Evolutionary conservation across 495 filamentous ascomycete genomes (phyloP), one percentile per base, ranked within the genome.

Genomic region (Penicillium flavigenum): DNA sequence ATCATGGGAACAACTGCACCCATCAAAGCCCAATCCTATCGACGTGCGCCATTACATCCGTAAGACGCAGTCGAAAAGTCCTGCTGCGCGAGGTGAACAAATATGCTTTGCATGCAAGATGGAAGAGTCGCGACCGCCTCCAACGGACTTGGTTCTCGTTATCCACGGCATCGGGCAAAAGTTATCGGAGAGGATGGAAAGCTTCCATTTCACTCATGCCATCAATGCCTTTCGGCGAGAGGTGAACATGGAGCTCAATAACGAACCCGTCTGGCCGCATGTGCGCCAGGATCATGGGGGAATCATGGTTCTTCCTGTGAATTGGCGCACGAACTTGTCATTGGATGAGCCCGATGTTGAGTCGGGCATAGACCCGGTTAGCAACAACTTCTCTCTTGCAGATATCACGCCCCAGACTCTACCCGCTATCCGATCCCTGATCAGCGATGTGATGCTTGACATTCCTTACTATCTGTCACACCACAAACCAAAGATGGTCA

Each of bases 151-250:
- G 20, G 81, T 96, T 17, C 74, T 98, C 16, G 88, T 97, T 22
- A 90, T 95, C 44, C 94, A 98, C 68, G 94, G 92, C 12, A 97
- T 98, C 49, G 94, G 94, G 0, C 94, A 98, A 68, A 97, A 98
- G 66, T 76, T 98, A n/a, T 94, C 91, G 0, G 91, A 98, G 63
- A 81, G 92, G 16, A 88, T 98, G 47, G 94, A 98, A 67, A 96
- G 91, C 68, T 98, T 90, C 62, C 89, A 96, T 64, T 98, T 98
- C 66, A 98, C 94, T 0, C 92, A 97, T 67, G 88, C 90, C 4
- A 92, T 97, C 65, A 97, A 96, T 63, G 80, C 86, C 0, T 92
- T 98, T 57, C 84, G 94, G n/a, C 83, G 92, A 53, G 81, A 86
- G 12, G 77, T 98, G 47, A 96, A 96, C 60, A 78, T 93, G 47